Evolutionary conservation across 2,329 filamentous ascomycete genomes (phyloP).

Genomic region (Metarhizium rileyi): DNA sequence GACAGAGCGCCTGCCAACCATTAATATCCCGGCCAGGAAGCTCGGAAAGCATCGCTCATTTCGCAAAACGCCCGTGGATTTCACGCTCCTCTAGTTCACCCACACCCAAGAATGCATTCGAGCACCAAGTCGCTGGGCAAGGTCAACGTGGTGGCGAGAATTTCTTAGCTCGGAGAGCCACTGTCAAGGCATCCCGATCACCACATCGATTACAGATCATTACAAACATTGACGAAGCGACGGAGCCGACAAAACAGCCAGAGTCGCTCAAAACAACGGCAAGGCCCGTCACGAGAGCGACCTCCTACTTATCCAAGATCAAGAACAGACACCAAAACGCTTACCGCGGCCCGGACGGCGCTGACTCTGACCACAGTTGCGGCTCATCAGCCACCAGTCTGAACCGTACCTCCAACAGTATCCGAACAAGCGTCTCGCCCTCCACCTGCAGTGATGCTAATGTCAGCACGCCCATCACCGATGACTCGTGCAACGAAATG

Average conservation of each 20-base stretch:
- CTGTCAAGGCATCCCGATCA: constrained; percentile 1
- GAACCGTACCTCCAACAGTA: constrained; percentile 29
- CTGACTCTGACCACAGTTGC: constrained; percentile 33
- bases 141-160: constrained; percentile 11
- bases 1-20: constrained; percentile 21
- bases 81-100: constrained; percentile 16
- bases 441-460: constrained; percentile 30
- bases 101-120: constrained; percentile 29
- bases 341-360: constrained; percentile 25
- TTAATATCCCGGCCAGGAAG: constrained; percentile 11
- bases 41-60: constrained; percentile 34
- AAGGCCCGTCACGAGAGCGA: constrained; percentile 33
- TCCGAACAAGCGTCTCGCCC: constrained; percentile 27
- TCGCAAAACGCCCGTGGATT: constrained; percentile 8
- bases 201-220: constrained; percentile 20
- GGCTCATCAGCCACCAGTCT: constrained; percentile 38
- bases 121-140: constrained; percentile 15
- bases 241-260: constrained; percentile 12
- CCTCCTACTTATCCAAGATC: constrained; percentile 41
- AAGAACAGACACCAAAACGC: constrained; percentile 34
- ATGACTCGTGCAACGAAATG: constrained; percentile 38
- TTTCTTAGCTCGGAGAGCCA: not conserved
- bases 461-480: constrained; percentile 25
- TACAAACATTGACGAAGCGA: constrained; percentile 15
- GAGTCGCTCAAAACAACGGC: constrained; percentile 28